A percentile compares a stretch with the other conserved stretches of the same genome.
Conservation (phyloP, 805 yeast genomes). For the Torulaspora maleeae region DNA sequence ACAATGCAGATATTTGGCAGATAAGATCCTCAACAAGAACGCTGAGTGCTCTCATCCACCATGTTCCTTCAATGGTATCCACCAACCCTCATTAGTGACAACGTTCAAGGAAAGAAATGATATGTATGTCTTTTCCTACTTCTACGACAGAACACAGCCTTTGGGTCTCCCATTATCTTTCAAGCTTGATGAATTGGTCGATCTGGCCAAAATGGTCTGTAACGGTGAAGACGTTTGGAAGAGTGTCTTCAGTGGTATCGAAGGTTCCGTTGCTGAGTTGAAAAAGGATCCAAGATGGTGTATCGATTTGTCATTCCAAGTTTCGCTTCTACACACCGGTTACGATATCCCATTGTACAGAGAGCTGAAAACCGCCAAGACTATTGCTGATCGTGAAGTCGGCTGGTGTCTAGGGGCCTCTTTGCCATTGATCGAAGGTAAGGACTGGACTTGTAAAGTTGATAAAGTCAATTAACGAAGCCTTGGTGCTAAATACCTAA, state of each 20-base stretch:
- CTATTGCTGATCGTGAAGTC: constrained; percentile 79
- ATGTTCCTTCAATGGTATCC: constrained; percentile 95
- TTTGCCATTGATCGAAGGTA: constrained; percentile 71
- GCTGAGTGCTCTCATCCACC: constrained; percentile 68
- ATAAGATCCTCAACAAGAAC: constrained; percentile 77
- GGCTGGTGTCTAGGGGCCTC: constrained; percentile 99
- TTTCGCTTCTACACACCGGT: constrained; percentile 88
- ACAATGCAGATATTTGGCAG: constrained; percentile 85
- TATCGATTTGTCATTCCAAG: constrained; percentile 84
- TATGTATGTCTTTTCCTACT: constrained; percentile 86
- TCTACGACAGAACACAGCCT: constrained; percentile 91
- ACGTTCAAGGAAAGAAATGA: constrained; percentile 72
- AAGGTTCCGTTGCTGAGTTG: constrained; percentile 61
- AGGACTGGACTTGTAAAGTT: constrained; percentile 63
- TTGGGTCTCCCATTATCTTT: constrained; percentile 92
- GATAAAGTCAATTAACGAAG: constrained; percentile 7
- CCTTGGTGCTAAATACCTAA: not conserved
- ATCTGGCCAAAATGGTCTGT: constrained; percentile 80
- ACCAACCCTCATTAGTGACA: constrained; percentile 84
- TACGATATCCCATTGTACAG: constrained; percentile 88
- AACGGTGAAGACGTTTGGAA: constrained; percentile 76
- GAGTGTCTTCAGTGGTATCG: constrained; percentile 57
- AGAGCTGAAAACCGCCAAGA: constrained; percentile 89
- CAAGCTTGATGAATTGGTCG: constrained; percentile 77
- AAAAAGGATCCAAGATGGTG: constrained; percentile 90